Base-by-base conservation (phyloP, 2,329 filamentous ascomycete genomes). In the Colletotrichum chlorophyti region DNA sequence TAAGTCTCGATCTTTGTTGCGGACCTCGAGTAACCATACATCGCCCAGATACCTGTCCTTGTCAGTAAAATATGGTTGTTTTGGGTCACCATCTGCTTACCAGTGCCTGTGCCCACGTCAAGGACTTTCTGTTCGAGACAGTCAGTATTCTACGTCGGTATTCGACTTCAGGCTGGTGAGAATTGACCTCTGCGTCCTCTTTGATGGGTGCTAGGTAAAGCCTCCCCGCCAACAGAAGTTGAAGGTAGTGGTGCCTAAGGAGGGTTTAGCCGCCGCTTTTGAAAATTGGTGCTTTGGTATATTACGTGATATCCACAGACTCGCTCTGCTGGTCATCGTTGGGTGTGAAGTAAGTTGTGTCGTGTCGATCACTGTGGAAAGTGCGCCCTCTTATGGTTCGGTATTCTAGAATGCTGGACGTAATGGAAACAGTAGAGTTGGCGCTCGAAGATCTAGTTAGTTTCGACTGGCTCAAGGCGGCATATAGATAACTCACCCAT, bases 371-470 rank as follows among this genome's bases (percentile, higher is more conserved):
- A 63, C 67, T 8, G 59, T 72, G 69, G 41, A 65, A 72, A 1
- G 65, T 69, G 14, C 70, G 62, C 4, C 70, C 69, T 6, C 69
- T 50, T 26, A 70, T 57, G 2, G 61, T 68, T 10, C 70, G 65
- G 53, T 72, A 70, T 1, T 65, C 42, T 0, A 70, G 61, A 17
- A 71, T 69, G 37, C 63, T 65, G 10, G 68, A 68, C 0, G 64
- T 64, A 10, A 71, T 51, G 4, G 70, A 72, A 2, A 67, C 66
- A 5, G 68, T 70, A 6, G 42, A 45, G 42, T 45, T 45, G 11
- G 24, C 7, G 11, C 42, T 45, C 21, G 10, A 9, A 10, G 9
- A 21, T 12, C 8, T 12, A n/a, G 27, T 45, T 9, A 45, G 27
- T 23, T 31, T 15, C 27, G 15, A 17, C 27, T 5, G 6, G 8